These are phyloP conservation scores for Globisporangium takayamanum DNA, from an alignment of 352 stramenopile genomes.

Conservation along the genomic window DNA sequence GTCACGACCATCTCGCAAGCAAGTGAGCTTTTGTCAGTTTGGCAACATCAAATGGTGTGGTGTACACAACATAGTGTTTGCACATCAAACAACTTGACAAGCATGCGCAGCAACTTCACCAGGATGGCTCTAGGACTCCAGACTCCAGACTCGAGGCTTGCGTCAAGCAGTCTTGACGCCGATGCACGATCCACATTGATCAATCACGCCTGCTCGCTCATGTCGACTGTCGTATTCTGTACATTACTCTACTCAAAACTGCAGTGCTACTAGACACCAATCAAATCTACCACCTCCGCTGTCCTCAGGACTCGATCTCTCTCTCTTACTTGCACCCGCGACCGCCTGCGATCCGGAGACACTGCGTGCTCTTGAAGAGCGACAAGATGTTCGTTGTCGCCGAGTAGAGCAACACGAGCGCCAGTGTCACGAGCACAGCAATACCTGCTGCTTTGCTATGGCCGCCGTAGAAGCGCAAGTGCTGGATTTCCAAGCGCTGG, in stretches of 20 bases:
- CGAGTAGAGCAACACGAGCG: constrained; percentile 14
- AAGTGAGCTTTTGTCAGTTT: background rate
- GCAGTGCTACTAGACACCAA: background rate
- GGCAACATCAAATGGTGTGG: background rate
- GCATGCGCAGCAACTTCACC: too few species aligned
- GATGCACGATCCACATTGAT: too few species aligned
- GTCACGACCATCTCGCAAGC: background rate
- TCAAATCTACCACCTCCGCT: background rate
- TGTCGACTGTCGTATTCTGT: background rate
- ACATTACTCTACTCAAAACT: background rate
- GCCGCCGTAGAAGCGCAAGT: constrained; percentile 21
- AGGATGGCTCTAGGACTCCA: too few species aligned
- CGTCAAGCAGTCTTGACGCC: too few species aligned
- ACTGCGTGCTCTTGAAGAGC: constrained; percentile 42
- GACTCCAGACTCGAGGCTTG: too few species aligned
- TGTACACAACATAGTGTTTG: background rate
- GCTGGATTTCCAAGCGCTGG: constrained; percentile 23
- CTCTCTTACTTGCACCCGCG: constrained; percentile 19
- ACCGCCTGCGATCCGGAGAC: constrained; percentile 40
- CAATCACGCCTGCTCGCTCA: too few species aligned
- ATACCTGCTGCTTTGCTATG: constrained; percentile 12
- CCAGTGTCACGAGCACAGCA: constrained; percentile 16
- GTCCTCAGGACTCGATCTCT: background rate
- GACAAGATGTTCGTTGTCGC: constrained; percentile 41
- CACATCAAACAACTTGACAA: background rate